phyloP scores from a whole-genome alignment of 2,329 filamentous ascomycete species.

The Aphanoascus verrucosus region DNA sequence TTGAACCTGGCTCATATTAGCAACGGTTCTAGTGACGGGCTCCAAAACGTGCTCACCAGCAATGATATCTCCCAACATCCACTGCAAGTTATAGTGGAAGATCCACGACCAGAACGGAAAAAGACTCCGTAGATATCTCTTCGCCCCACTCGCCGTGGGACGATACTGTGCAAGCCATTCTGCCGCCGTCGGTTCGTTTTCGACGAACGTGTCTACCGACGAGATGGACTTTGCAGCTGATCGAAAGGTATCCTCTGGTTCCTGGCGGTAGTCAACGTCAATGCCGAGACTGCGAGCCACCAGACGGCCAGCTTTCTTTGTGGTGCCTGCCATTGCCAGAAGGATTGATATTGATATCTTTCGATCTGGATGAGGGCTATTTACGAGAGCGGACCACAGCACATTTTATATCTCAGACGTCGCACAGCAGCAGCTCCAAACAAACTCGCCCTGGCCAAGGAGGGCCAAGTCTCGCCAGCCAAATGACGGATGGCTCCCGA shows the following conservation, averaged over 20 bases:
- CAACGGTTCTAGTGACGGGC: neutral
- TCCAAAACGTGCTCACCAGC: constrained; percentile 22
- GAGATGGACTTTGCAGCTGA: constrained; percentile 14
- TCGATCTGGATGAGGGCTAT: neutral
- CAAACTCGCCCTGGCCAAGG: neutral
- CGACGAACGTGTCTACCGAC: constrained; percentile 19
- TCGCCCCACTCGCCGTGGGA: constrained; percentile 8
- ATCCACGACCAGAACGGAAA: constrained; percentile 45
- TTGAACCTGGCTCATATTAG: constrained; percentile 9
- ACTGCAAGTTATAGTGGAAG: constrained; percentile 41
- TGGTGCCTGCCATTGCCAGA: constrained; percentile 3
- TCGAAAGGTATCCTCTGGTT: constrained; percentile 12
- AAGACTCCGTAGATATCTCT: constrained; percentile 21
- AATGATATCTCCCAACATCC: constrained; percentile 41
- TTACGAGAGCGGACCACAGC: neutral
- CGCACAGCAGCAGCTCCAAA: neutral
- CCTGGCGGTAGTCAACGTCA: constrained; percentile 14
- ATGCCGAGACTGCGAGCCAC: constrained; percentile 11
- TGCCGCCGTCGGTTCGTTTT: constrained; percentile 15
- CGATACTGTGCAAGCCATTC: constrained; percentile 14
- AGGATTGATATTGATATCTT: too few relatives aligned
- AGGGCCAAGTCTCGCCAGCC: neutral
- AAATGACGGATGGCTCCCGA: neutral
- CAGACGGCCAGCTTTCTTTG: constrained; percentile 9
- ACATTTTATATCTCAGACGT: neutral